Conservation (phyloP, 805 yeast species). For the Myxozyma vanderwaltii region DNA sequence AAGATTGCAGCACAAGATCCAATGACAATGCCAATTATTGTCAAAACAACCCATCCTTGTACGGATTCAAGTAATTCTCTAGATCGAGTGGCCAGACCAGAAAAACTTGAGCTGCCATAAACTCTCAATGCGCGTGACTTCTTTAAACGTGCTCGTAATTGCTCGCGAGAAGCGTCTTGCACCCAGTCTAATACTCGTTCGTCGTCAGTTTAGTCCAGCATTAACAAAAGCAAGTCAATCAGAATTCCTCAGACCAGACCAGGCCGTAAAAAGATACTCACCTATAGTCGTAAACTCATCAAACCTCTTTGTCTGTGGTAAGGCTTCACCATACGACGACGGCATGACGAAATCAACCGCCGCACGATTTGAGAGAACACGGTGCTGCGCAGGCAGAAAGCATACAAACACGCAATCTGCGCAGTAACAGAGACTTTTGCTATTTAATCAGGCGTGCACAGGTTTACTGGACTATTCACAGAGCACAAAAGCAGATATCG, state of each 20-base stretch:
- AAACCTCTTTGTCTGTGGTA: constrained; percentile 49
- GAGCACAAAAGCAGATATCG: too few species aligned
- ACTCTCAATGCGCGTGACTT: constrained; percentile 10
- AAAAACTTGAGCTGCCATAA: constrained; percentile 7
- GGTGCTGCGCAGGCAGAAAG: too few species aligned
- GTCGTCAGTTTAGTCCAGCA: constrained; percentile 13
- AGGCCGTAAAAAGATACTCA: background rate
- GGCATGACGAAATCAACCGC: constrained; percentile 10
- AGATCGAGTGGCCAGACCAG: constrained; percentile 14
- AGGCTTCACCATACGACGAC: constrained; percentile 9
- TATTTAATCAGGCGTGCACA: too few species aligned
- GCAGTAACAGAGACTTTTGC: too few species aligned
- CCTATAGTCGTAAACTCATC: constrained; percentile 50
- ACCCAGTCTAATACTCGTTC: constrained; percentile 57
- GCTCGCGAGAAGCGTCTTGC: constrained; percentile 51
- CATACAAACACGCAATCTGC: too few species aligned
- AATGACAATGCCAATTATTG: constrained; percentile 70
- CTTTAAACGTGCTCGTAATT: constrained; percentile 27
- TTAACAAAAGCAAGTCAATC: background rate
- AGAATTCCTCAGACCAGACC: background rate
- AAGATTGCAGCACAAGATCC: constrained; percentile 84
- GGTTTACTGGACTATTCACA: too few species aligned
- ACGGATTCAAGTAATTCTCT: constrained; percentile 39
- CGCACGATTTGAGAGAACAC: too few species aligned
- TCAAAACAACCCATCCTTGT: constrained; percentile 73